Evolutionary conservation across 2,329 filamentous ascomycete genomes (phyloP), one percentile per base, ranked within the genome.

Genomic region (Fusarium sp.): DNA sequence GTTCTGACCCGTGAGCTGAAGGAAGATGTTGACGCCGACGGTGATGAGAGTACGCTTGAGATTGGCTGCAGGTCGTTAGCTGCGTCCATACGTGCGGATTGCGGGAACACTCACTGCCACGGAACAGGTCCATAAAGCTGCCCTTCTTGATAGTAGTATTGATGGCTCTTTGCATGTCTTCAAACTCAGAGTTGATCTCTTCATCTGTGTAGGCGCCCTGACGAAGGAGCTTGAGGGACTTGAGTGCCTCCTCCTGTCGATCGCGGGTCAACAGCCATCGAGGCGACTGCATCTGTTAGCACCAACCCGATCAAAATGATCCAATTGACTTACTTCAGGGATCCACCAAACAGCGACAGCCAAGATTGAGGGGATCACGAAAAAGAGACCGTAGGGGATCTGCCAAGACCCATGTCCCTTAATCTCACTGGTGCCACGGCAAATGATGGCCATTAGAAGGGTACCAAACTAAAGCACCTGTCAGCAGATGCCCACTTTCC

Each of bases 311-410:
- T 25, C 17, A 20, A 1, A 22, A 11, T 25, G 7, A 37, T 4
- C 32, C 2, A 15, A 11, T 11, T 57, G 11, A 15, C n/a, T 5
- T 25, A 57, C 52, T 10, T 57, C 52, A 6, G 52, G 52, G 25
- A 57, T 57, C 52, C 52, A 57, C 52, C 52, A 57, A 25, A 57
- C 52, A 57, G 52, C 32, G n/a, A 57, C 52, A 7, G 52, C 52
- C 32, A 57, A 5, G 4, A 57, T 57, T 0, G 52, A 57, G 2
- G 52, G 52, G 3, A 57, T 22, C 4, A 57, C 32, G 7, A 57
- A 57, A 9, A 57, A 57, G 0, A 82, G 71, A 0, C 82, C 81
- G 3, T 80, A 71, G 0, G 82, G 83, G 52, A 84, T 82, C 10
- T 75, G 70, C 78, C 78, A 85, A 1, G 82, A 77, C 4, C 70